Percentiles rank a stretch among this genome's conserved stretches.
Conservation (phyloP, 2,329 filamentous ascomycete genomes). For the Sporothrix humicola region DNA sequence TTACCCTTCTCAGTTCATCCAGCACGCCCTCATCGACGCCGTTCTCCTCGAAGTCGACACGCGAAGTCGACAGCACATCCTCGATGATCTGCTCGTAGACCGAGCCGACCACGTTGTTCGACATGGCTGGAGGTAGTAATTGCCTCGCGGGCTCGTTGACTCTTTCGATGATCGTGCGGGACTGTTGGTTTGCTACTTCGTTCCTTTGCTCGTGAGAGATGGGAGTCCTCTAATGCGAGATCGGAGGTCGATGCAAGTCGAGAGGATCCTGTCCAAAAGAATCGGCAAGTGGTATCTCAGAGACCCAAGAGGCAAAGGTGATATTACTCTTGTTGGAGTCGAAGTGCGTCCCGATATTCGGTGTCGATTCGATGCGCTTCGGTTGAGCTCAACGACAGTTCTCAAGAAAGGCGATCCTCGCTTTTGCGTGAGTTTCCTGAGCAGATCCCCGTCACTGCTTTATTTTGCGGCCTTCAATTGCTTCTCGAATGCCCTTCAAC, state of each 20-base stretch:
- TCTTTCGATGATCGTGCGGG: neutral
- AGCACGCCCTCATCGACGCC: slow-evolving; percentile 88
- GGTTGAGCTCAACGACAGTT: neutral
- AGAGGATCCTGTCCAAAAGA: neutral
- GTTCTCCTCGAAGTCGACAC: slow-evolving; percentile 95
- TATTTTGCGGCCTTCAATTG: neutral
- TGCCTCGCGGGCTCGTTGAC: neutral
- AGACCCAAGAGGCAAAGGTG: neutral
- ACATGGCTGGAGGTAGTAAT: slow-evolving; percentile 52
- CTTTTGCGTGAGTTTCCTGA: neutral
- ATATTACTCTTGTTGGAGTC: too few species aligned
- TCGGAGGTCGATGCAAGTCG: neutral
- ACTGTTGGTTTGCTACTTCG: neutral
- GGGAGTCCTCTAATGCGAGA: neutral
- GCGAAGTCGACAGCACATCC: slow-evolving; percentile 89
- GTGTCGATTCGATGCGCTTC: neutral
- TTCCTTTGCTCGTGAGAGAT: neutral
- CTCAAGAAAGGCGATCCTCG: neutral
- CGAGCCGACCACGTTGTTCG: slow-evolving; percentile 67
- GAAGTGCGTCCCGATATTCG: neutral
- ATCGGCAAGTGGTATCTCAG: neutral
- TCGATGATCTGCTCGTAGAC: slow-evolving; percentile 81
- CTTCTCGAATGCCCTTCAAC: neutral
- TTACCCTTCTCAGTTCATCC: slow-evolving; percentile 85
- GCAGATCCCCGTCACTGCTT: neutral